Base-by-base conservation (phyloP, 2,329 filamentous ascomycete genomes). In the Monilinia fructicola region DNA sequence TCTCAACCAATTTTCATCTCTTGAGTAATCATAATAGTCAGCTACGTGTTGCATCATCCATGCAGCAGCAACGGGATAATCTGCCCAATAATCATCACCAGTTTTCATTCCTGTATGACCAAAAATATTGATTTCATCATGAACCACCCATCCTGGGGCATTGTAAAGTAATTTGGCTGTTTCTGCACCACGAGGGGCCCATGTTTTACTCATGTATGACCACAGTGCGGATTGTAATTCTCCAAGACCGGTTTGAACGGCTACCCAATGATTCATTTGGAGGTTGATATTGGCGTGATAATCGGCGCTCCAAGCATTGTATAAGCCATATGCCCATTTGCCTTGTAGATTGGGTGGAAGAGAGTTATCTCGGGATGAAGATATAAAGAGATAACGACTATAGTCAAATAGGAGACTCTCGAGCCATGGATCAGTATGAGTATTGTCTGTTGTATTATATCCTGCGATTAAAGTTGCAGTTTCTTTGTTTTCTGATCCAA, bases 21-120 rank as follows among this genome's bases (percentile, higher is more conserved):
- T 79, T 2, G 79, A 81, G 70, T 86, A 87, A 44, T 82, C 81
- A 73, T 80, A 87, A 70, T 83, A 80, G 67, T 87, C 84, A 75
- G 80, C 83, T 1, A 87, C 81, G 69, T 87, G 84, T 67, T 84
- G 82, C 79, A 85, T 85, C 78, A 87, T 81, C 85, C 85, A 88
- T 1, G 83, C 83, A 1, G 81, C 80, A 0, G 82, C 78, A 0
- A 79, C 81, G 38, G 81, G 78, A 69, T 82, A 76, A 53, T 73
- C 71, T 14, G 78, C 79, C 73, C 80, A 80, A 46, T 77, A 73
- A 42, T 79, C 79, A 28, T 78, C 76, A 56, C 79, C 78, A 56
- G 58, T 50, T 18, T 82, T 81, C 71, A 83, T 82, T 0, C 77
- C 83, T 0, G 84, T 85, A 67, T 85, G 81, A 0, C 85, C 85